Conservation (phyloP, 2,329 filamentous ascomycete genomes). For the Dactylellina haptotyla region DNA sequence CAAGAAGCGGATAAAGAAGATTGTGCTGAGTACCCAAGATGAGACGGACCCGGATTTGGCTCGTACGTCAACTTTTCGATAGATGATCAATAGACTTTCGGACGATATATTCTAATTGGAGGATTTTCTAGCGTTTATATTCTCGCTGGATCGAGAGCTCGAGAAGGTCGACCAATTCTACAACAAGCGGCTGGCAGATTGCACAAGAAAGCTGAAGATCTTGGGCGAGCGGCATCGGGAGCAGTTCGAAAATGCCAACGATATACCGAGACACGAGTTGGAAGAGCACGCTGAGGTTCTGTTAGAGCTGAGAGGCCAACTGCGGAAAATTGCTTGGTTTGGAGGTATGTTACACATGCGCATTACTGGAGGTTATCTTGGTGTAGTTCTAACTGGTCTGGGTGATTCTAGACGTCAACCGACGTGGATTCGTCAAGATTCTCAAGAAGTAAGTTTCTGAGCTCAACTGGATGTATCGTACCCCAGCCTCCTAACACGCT, state of each 20-base stretch:
- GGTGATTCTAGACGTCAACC: constrained; percentile 78
- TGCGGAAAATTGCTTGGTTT: constrained; percentile 96
- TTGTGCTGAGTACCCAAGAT: constrained; percentile 73
- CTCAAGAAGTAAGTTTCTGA: constrained; percentile 89
- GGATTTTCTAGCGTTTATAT: constrained; percentile 83
- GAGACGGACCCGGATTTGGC: constrained; percentile 86
- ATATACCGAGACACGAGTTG: constrained; percentile 85
- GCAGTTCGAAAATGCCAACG: constrained; percentile 59
- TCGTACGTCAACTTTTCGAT: constrained; percentile 70
- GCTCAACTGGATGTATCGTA: too few species aligned
- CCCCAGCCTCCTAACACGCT: too few species aligned
- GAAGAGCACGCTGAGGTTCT: constrained; percentile 91
- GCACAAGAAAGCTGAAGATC: constrained; percentile 82
- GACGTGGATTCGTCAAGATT: constrained; percentile 95
- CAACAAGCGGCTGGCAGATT: constrained; percentile 92
- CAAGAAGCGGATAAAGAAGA: constrained; percentile 91
- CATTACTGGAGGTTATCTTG: neutral
- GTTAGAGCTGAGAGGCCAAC: constrained; percentile 83
- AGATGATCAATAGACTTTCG: neutral
- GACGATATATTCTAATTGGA: neutral
- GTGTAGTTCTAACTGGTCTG: constrained; percentile 30
- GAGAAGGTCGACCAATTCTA: constrained; percentile 97
- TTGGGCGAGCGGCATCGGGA: constrained; percentile 85
- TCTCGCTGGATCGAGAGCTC: constrained; percentile 92
- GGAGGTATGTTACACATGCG: constrained; percentile 64